Percentiles rank a stretch among this genome's conserved stretches.
These are phyloP conservation scores for Apiospora aurea DNA, from an alignment of 2,329 filamentous ascomycete genomes.

Conservation along the genomic window DNA sequence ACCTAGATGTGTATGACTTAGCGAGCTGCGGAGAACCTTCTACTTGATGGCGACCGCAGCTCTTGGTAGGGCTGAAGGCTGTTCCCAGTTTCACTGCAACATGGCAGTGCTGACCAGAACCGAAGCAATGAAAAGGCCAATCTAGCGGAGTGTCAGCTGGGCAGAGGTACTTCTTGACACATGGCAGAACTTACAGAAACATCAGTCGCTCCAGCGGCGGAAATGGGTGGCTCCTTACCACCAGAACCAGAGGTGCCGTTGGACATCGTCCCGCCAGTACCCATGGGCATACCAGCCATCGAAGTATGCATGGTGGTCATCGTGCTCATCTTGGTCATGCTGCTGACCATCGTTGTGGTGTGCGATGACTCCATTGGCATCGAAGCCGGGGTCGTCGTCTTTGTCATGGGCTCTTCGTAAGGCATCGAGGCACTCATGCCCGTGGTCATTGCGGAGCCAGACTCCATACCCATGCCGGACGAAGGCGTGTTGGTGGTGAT, in stretches of 20 bases:
- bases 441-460: constrained; percentile 12
- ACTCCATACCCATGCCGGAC: constrained; percentile 1
- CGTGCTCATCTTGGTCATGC: constrained; percentile 16
- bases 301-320: constrained; percentile 22
- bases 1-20: neutral
- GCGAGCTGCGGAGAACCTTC: neutral
- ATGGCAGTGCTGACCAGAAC: constrained; percentile 23
- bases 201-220: constrained; percentile 27
- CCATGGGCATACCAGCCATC: constrained; percentile 25
- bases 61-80: neutral
- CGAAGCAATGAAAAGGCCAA: constrained; percentile 36
- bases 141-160: constrained; percentile 26
- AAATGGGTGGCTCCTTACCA: constrained; percentile 30
- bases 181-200: constrained; percentile 36
- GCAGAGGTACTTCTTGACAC: neutral
- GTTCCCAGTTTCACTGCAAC: neutral
- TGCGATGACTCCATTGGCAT: constrained; percentile 2
- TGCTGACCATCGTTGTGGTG: neutral
- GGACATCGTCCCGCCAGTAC: constrained; percentile 18
- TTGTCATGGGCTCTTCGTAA: neutral
- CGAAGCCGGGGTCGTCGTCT: neutral
- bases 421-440: constrained; percentile 21
- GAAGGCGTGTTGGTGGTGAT: constrained; percentile 4
- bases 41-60: neutral
- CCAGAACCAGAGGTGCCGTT: constrained; percentile 28